A percentile compares a stretch with the other conserved stretches of the same genome.
Conservation (phyloP, 106 monocot species). For the Cymbidium sinense region DNA sequence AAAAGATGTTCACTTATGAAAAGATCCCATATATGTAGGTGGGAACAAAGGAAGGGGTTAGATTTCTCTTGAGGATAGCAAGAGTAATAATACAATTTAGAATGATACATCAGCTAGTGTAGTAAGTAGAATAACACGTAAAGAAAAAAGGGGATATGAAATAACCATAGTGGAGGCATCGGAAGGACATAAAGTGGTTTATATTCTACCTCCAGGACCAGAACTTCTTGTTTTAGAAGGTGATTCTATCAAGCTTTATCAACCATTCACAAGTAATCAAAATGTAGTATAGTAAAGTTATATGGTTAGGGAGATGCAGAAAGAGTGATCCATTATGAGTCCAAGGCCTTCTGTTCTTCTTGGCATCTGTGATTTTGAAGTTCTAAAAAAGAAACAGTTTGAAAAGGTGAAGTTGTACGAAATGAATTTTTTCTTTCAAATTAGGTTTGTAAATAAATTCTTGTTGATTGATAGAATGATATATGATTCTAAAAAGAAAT, state of each 20-base stretch:
- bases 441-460: slow-evolving; percentile 4
- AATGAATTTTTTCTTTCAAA: slow-evolving; percentile 11
- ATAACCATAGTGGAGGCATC: slow-evolving; percentile 18
- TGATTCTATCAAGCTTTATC: not conserved
- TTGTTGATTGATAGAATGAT: slow-evolving; percentile 4
- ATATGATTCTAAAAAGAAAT: too few relatives aligned
- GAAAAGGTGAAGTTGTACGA: slow-evolving; percentile 16
- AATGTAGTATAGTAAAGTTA: too few relatives aligned
- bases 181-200: slow-evolving; percentile 25
- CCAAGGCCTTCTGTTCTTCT: slow-evolving; percentile 18
- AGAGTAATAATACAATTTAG: too few relatives aligned
- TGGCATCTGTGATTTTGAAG: slow-evolving; percentile 1
- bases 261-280: slow-evolving; percentile 15
- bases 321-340: slow-evolving; percentile 22
- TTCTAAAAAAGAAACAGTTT: slow-evolving; percentile 5
- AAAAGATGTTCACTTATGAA: slow-evolving; percentile 22
- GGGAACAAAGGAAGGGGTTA: too few relatives aligned
- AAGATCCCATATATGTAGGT: not conserved
- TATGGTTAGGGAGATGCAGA: slow-evolving; percentile 7
- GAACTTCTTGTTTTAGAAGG: not conserved
- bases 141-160: slow-evolving; percentile 2
- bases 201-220: slow-evolving; percentile 25
- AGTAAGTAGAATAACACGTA: slow-evolving; percentile 23
- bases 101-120: not conserved
- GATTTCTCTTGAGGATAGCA: too few relatives aligned